Conservation (phyloP, 176 grass and related monocot species). For the Microstegium vimineum region DNA sequence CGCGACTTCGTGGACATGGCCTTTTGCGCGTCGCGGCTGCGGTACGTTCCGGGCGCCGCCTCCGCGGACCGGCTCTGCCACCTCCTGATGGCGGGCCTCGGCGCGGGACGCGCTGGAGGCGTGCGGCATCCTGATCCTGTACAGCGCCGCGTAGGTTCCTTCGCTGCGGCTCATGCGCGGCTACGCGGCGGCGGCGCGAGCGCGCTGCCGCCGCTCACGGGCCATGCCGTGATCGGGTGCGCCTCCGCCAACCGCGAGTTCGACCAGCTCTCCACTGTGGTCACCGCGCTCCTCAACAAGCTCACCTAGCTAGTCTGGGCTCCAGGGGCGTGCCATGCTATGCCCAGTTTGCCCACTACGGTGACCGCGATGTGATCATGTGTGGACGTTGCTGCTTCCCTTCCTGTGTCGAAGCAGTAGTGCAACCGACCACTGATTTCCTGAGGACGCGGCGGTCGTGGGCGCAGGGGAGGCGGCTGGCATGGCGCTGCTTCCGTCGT, state of each 20-base stretch:
- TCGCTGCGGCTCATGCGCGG: conserved; percentile 25
- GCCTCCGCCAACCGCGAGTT: conserved; percentile 26
- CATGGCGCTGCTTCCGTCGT: not conserved
- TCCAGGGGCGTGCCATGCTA: too few species aligned
- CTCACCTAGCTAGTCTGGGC: not conserved
- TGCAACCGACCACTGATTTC: not conserved
- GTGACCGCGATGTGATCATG: not conserved
- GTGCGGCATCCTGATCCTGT: conserved; percentile 47
- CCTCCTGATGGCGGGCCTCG: conserved; percentile 30
- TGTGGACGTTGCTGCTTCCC: not conserved
- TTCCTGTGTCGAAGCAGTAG: not conserved
- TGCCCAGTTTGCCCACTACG: not conserved
- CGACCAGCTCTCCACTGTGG: conserved; percentile 30
- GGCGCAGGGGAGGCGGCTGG: conserved; percentile 16
- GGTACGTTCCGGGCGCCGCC: not conserved
- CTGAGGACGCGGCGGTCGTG: not conserved
- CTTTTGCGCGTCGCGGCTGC: conserved; percentile 28
- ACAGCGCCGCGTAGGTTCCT: conserved; percentile 30
- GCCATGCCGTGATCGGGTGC: conserved; percentile 31
- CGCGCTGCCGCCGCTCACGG: conserved; percentile 5
- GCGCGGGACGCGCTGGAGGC: conserved; percentile 35
- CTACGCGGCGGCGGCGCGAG: conserved; percentile 20
- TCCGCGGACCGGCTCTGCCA: conserved; percentile 13
- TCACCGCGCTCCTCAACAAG: conserved; percentile 34
- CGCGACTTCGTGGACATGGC: conserved; percentile 34